Base-by-base conservation (phyloP, 257 asterid species). In the Thymus mandschuricus region DNA sequence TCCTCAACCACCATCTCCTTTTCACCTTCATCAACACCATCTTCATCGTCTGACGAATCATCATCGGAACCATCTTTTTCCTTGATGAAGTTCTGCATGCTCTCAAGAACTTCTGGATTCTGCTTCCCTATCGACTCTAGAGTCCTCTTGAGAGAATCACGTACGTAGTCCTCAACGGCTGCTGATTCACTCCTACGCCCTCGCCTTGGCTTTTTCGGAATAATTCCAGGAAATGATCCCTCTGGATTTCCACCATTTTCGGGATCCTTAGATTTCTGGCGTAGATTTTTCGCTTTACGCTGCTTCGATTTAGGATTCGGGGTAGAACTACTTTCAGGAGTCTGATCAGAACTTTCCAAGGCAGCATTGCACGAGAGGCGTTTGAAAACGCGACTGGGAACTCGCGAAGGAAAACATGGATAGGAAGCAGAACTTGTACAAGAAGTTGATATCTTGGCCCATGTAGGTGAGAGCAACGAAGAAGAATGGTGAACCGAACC, bases 171-270 rank as follows among this genome's bases (percentile, higher is more conserved):
- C 85, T 91, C 98, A 34, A 93, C 98, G 5, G 97, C 97, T 70
- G 96, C 89, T 67, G 96, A 90, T 80, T 93, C 98, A 52, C 96
- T 85, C 82, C 79, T 84, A 5, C 96, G 95, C 21, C 97, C 97
- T 45, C 96, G 92, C 84, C 86, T 93, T 2, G 90, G 88, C 80
- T 81, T 89, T 75, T 80, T 91, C 31, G 97, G 96, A 70, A 83
- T 81, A 62, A 86, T 80, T 52, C 81, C 62, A 12, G 96, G 88
- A 67, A 86, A 85, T 9, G 60, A 58, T 28, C 56, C 63, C 60
- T 76, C 79, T 3, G 83, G 29, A 63, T 75, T 83, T 43, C 82
- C 80, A 55, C 62, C 80, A 10, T 29, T 80, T 44, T 66, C 43
- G 41, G 84, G 60, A 43, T 33, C 64, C 75, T 82, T 73, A 13